These are phyloP conservation scores for Nyssa sinensis DNA, from an alignment of 148 eudicot species.

Conservation along the genomic window DNA sequence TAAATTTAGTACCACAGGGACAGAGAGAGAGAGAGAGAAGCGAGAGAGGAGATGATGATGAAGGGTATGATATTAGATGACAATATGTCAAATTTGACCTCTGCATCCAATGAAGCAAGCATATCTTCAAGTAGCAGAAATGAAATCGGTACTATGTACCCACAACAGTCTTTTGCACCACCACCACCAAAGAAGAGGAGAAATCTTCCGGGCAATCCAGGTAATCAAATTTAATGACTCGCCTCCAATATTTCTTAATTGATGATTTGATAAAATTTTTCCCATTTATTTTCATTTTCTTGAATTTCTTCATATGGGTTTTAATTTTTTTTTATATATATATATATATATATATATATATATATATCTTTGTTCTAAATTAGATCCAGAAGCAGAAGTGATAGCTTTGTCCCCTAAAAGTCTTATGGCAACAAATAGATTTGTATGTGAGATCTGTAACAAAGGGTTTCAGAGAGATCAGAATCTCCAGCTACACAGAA, in stretches of 20 bases:
- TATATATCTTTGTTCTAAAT: too few species aligned
- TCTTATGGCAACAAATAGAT: conserved; percentile 59
- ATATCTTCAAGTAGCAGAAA: conserved; percentile 49
- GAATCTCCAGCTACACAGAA: conserved; percentile 67
- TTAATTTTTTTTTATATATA: not conserved
- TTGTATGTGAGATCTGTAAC: conserved; percentile 65
- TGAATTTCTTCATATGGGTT: not conserved
- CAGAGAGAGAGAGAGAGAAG: conserved; percentile 3
- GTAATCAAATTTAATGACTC: conserved; percentile 18
- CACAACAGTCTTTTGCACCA: conserved; percentile 36
- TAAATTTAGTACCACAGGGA: not conserved
- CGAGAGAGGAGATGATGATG: conserved; percentile 30
- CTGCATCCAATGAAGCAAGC: conserved; percentile 66
- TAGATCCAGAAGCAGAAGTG: conserved; percentile 73
- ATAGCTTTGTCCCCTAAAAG: conserved; percentile 65
- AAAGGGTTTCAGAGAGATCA: conserved; percentile 83
- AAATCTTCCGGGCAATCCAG: conserved; percentile 79
- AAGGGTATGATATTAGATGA: conserved; percentile 51
- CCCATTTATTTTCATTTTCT: not conserved
- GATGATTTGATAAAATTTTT: not conserved
- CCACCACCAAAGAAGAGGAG: conserved; percentile 60
- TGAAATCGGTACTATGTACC: conserved; percentile 37
- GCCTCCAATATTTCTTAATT: not conserved
- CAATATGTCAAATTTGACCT: conserved; percentile 69
- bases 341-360: too few species aligned